Evolutionary conservation across 148 eudicot species (phyloP).

Genomic region (Vaccinium myrtillus): DNA sequence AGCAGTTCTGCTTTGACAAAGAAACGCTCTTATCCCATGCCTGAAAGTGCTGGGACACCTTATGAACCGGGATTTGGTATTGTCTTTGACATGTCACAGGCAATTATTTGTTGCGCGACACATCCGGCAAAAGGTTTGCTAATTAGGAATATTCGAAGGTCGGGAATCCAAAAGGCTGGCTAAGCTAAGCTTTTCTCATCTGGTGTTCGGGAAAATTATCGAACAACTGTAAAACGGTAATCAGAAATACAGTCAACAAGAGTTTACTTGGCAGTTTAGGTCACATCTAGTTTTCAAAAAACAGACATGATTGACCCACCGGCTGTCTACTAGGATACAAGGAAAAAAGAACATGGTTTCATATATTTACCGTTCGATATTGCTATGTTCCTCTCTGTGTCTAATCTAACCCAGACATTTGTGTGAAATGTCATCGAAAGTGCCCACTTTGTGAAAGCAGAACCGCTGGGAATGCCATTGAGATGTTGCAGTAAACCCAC

Average conservation of each 20-base stretch:
- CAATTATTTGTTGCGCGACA: background rate
- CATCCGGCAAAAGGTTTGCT: background rate
- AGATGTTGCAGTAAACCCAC: too few relatives aligned
- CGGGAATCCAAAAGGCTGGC: background rate
- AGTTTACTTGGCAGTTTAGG: background rate
- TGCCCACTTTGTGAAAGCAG: too few relatives aligned
- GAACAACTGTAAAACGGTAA: too few relatives aligned
- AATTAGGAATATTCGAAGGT: background rate
- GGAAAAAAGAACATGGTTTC: too few relatives aligned
- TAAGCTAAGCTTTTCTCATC: background rate
- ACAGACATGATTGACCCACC: background rate
- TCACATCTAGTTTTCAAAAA: background rate
- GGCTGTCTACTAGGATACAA: background rate
- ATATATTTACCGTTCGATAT: too few relatives aligned
- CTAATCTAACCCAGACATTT: too few relatives aligned
- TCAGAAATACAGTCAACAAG: background rate
- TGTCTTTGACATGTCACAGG: background rate
- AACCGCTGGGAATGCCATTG: too few relatives aligned
- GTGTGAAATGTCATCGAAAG: too few relatives aligned
- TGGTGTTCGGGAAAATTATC: background rate
- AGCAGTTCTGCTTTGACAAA: too few relatives aligned
- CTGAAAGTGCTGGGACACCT: background rate
- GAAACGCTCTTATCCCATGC: background rate
- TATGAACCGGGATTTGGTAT: background rate
- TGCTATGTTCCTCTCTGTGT: too few relatives aligned